Evolutionary conservation across 1,284 basidiomycete species (phyloP), one percentile per base, ranked within the genome.

Genomic region (Moniliella sp.): DNA sequence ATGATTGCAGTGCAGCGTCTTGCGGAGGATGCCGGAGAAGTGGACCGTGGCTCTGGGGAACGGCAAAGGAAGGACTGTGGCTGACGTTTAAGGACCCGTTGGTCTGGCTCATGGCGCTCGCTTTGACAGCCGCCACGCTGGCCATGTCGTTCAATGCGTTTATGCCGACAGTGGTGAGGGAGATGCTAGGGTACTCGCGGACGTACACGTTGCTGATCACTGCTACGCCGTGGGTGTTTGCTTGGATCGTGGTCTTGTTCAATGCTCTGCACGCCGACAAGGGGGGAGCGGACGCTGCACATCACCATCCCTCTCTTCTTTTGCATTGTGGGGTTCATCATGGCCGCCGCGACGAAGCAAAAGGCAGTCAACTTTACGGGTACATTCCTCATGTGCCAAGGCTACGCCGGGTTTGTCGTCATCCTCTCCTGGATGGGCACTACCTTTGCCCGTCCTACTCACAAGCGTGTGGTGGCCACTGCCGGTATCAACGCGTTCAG

Each of bases 1-100:
- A 16, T 31, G 11, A 15, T 52, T 12, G 46, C 48, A 3, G 43
- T 48, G 17, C 36, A 42, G 28, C 32, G 49, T 11, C 25, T 52
- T 5, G 34, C 30, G 8, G 36, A 43, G 79, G 33, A 77, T 51
- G 54, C 70, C 73, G 41, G 74, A 66, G 8, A 76, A 68, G 11
- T 76, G 76, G 4, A 69, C 68, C n/a, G 28, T 32, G n/a, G 27
- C 34, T 42, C 3, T 37, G 40, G 2, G 43, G 39, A 48, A 83
- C 75, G 13, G 77, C 43, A 2, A 32, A 33, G 26, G 40, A 44
- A 25, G 49, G 46, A 1, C 35, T 52, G 29, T 5, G 40, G 4
- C 35, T 44, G 33, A 41, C 45, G 2, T 26, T 44, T 10, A 40
- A 35, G 33, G 49, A 52, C 25, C 32, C 38, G 33, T 43, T 43